Conservation (phyloP, 495 filamentous ascomycete species). For the Talaromyces wortmannii region DNA sequence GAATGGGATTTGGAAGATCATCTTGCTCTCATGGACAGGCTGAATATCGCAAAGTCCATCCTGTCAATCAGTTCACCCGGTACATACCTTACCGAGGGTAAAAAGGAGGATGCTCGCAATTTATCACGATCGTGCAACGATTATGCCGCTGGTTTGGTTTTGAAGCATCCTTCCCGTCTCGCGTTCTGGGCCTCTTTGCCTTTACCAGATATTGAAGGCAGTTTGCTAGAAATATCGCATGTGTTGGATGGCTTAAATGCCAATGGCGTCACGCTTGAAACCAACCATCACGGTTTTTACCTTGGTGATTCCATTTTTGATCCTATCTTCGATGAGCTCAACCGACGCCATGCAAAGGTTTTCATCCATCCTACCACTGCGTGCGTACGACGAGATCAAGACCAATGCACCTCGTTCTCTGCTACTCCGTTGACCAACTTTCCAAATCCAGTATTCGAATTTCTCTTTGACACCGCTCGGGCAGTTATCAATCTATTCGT, state of each 20-base stretch:
- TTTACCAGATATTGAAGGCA: conserved; percentile 33
- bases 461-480: conserved; percentile 48
- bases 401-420: conserved; percentile 1
- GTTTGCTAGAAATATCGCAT: conserved; percentile 35
- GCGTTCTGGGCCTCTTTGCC: conserved; percentile 46
- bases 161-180: conserved; percentile 27
- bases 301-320: conserved; percentile 37
- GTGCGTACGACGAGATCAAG: conserved; percentile 7
- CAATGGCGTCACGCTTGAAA: conserved; percentile 42
- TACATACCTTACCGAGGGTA: conserved; percentile 29
- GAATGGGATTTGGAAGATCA: conserved; percentile 36
- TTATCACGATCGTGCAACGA: conserved; percentile 31
- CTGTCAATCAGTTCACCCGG: conserved; percentile 45
- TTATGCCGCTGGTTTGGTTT: conserved; percentile 30
- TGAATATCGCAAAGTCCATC: conserved; percentile 41
- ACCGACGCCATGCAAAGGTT: conserved; percentile 22
- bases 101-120: conserved; percentile 17
- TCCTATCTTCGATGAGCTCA: conserved; percentile 30
- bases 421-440: conserved; percentile 22
- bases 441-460: conserved; percentile 46
- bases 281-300: conserved; percentile 44
- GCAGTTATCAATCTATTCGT: conserved; percentile 41
- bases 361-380: conserved; percentile 50
- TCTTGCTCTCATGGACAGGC: conserved; percentile 36
- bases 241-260: conserved; percentile 28